Evolutionary conservation across 148 eudicot species (phyloP), one percentile per base, ranked within the genome.

Genomic region (Camellia sinensis): DNA sequence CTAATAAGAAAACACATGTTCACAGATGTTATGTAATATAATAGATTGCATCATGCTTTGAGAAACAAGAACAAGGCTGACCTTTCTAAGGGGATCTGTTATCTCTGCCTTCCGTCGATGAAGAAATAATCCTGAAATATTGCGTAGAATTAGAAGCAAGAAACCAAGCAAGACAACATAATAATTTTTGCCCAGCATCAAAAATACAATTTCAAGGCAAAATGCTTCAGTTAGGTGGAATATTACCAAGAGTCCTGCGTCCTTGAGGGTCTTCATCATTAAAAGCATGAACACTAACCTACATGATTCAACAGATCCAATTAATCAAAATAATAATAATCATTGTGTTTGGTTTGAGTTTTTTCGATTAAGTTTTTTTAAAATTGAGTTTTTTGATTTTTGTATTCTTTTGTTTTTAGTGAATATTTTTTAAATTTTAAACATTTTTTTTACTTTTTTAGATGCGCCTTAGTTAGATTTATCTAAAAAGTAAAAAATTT

Each of bases 221-320:
- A 71, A 67, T 76, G 15, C 21, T 70, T 45, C 4, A 19, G 13
- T 15, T 56, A 46, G 76, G 64, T 57, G 65, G 64, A 80, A 74
- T 41, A 63, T 80, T 94, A 97, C 99, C 99, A 37, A 97, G 96
- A 50, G 99, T 97, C 52, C 98, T 87, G 79, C 99, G 94, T 69
- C 99, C 99, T 87, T 94, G 99, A 82, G 98, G 97, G 82, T 97
- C 99, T 90, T 97, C 99, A 77, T 97, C 98, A 82, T 85, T 91
- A 82, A 97, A 97, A 80, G 99, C 99, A 85, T 97, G 99, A 79
- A 97, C 94, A 76, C 97, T 97, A 60, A 97, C 93, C 99, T 97
- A 79, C 71, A 64, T 17, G 54, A 89, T 76, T 73, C 68, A 85
- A 82, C 17, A 82, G 43, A 81, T 78, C 60, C 78, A 79, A 69